These are phyloP conservation scores for Porodaedalea pini DNA, from an alignment of 1,284 basidiomycete genomes.

Conservation along the genomic window DNA sequence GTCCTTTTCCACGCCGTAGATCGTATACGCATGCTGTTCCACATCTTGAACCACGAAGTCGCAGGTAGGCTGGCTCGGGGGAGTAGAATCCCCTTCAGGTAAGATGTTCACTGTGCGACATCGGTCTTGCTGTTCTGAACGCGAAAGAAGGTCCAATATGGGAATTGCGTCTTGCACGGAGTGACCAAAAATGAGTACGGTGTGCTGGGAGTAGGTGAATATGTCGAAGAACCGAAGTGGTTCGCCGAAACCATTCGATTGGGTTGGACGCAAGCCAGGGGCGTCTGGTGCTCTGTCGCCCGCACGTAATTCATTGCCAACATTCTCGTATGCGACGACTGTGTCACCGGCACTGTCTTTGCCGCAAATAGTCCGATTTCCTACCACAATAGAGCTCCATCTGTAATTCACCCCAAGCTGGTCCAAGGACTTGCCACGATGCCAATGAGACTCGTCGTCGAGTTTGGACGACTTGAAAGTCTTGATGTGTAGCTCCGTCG, in stretches of 20 bases:
- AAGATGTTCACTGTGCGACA: not conserved
- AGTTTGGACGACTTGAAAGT: not conserved
- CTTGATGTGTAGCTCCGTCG: not conserved
- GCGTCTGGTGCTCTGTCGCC: constrained; percentile 25
- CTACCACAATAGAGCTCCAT: constrained; percentile 23
- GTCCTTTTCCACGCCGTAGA: constrained; percentile 33
- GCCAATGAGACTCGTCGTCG: not conserved
- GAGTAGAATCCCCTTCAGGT: not conserved
- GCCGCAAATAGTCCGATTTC: constrained; percentile 2
- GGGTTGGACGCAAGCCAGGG: constrained; percentile 10
- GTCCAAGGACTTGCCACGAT: constrained; percentile 10
- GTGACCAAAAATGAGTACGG: constrained; percentile 11
- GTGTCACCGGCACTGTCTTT: no score
- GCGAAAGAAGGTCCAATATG: not conserved
- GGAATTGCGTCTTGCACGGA: not conserved
- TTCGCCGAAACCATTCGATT: not conserved
- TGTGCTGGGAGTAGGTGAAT: constrained; percentile 20
- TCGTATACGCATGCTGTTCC: constrained; percentile 34
- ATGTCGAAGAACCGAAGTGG: constrained; percentile 20
- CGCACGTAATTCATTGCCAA: constrained; percentile 5
- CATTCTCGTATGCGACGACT: constrained; percentile 11
- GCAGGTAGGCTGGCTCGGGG: not conserved
- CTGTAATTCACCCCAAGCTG: constrained; percentile 25
- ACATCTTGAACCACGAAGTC: constrained; percentile 36
- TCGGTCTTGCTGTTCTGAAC: no score